Conservation (phyloP, 2,329 filamentous ascomycete genomes). For the Diaporthe australafricana region DNA sequence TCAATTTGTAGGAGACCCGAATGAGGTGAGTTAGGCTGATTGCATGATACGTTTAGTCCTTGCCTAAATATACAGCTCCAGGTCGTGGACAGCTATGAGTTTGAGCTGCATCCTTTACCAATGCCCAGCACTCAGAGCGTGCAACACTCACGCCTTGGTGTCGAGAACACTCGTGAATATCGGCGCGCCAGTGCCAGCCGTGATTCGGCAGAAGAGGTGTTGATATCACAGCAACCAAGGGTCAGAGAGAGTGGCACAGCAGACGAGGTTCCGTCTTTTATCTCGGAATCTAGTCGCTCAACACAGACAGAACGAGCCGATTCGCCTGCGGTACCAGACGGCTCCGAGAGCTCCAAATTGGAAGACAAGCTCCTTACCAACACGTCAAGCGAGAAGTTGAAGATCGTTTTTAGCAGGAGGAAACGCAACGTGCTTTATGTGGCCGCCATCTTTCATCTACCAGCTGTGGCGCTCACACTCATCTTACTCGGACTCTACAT, state of each 20-base stretch:
- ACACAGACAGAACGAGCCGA: not conserved
- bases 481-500: not conserved
- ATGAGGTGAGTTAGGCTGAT: not conserved
- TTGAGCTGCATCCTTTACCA: not conserved
- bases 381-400: not conserved
- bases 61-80: not conserved
- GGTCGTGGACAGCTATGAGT: not conserved
- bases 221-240: not conserved
- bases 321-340: not conserved
- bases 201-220: not conserved
- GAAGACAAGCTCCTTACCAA: not conserved
- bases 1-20: not conserved
- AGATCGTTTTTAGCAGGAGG: not conserved
- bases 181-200: too few species aligned
- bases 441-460: not conserved
- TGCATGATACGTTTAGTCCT: not conserved
- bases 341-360: not conserved
- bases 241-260: not conserved
- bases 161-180: not conserved
- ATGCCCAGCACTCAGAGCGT: not conserved
- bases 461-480: not conserved
- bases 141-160: not conserved
- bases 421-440: not conserved
- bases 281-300: not conserved
- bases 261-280: not conserved